Evolutionary conservation across 169 alveolate species (phyloP), one percentile per base, ranked within the genome.

Genomic region (Theileria annulata): DNA sequence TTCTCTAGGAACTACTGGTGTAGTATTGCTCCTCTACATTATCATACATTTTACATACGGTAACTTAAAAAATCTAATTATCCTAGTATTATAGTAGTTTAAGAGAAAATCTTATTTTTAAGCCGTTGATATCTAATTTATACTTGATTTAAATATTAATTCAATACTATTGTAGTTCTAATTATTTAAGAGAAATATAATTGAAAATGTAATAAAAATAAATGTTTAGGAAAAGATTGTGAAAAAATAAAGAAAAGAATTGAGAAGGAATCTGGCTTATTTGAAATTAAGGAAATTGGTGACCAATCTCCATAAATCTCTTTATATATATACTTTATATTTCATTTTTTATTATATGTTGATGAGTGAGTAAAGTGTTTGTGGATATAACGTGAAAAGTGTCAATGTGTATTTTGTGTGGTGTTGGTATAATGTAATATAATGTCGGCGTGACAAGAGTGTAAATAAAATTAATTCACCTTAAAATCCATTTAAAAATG

Each of bases 31-130:
- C 0, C 78, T 72, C 25, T 72, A 72, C 33, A 30, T 13, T 15
- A n/a, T 51, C 4, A 0, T 72, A 47, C 59, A 67, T 49, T 56
- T 72, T 13, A 56, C 79, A 30, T 72, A 42, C 71, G 78, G 79
- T 72, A 58, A 25, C 77, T 56, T 59, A 5, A 6, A 64, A 56
- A 10, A 56, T n/a, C n/a, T n/a, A n/a, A n/a, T n/a, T n/a, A n/a
- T n/a, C n/a, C n/a, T n/a, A n/a, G n/a, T n/a, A n/a, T n/a, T n/a
- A n/a, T n/a, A n/a, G n/a, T n/a, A n/a, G n/a, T n/a, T n/a, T n/a
- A n/a, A n/a, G n/a, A n/a, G n/a, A n/a, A n/a, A n/a, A n/a, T n/a
- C n/a, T n/a, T n/a, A n/a, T n/a, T n/a, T n/a, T n/a, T n/a, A n/a
- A n/a, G n/a, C n/a, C n/a, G n/a, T n/a, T n/a, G n/a, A n/a, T n/a